Conservation (phyloP, 2,329 filamentous ascomycete species). For the Fusarium chaquense region DNA sequence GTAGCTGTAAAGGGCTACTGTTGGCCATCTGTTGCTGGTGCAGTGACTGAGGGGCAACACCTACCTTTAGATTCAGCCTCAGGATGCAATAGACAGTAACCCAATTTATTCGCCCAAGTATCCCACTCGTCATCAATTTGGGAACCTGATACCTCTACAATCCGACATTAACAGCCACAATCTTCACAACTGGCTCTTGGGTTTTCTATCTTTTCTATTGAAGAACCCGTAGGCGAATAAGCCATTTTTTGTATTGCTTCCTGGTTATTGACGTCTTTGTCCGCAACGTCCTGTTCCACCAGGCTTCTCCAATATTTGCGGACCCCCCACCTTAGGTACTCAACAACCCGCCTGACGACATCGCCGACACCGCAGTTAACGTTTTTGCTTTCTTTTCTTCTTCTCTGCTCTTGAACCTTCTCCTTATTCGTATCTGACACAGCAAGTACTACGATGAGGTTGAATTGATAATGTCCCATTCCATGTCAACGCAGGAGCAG, state of each 20-base stretch:
- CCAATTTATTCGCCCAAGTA: background rate
- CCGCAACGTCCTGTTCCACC: slow-evolving; percentile 39
- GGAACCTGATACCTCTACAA: slow-evolving; percentile 7
- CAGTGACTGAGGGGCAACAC: slow-evolving; percentile 42
- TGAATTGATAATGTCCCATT: slow-evolving; percentile 60
- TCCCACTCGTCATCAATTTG: slow-evolving; percentile 8
- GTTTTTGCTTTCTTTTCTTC: slow-evolving; percentile 13
- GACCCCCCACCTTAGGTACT: slow-evolving; percentile 23
- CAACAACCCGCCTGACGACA: slow-evolving; percentile 42
- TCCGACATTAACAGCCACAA: slow-evolving; percentile 10
- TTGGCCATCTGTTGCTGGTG: slow-evolving; percentile 26
- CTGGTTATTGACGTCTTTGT: slow-evolving; percentile 35
- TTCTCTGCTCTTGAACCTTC: background rate
- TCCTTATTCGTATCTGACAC: background rate
- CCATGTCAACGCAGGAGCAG: slow-evolving; percentile 77
- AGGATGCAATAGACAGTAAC: slow-evolving; percentile 37
- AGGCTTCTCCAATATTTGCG: slow-evolving; percentile 40
- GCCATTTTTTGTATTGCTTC: slow-evolving; percentile 8
- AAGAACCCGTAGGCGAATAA: slow-evolving; percentile 1
- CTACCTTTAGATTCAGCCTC: slow-evolving; percentile 34
- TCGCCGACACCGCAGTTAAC: slow-evolving; percentile 39
- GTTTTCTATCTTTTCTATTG: background rate
- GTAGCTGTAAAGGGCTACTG: background rate
- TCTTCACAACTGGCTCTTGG: slow-evolving; percentile 1
- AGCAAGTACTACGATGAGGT: slow-evolving; percentile 46